Evolutionary conservation across 371 early-diverging fungal species (phyloP), one percentile per base, ranked within the genome.

Genomic region (Zopfochytrium polystomum): DNA sequence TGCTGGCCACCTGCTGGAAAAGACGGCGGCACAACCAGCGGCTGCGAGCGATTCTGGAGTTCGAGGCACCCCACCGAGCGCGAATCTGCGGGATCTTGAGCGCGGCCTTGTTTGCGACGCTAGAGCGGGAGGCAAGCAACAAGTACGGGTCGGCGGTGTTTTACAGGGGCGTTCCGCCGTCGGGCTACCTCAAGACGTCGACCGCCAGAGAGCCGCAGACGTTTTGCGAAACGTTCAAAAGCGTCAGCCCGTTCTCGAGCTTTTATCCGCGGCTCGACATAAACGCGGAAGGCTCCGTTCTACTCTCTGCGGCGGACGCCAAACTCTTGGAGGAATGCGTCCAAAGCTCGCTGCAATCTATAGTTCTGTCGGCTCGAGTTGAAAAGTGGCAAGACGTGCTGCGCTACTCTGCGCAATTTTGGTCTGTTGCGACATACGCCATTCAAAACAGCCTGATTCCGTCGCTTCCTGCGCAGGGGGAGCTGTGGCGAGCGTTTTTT

Each of bases 291-390:
- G 48, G 13, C 9, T 22, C 13, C 11, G 18, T 52, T 7, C 5
- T 26, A 11, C 13, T 6, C 11, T 26, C 15, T 9, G 6, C 22
- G 22, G 5, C 25, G 11, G 48, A 31, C 20, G 11, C 31, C 45
- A 52, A 29, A 29, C 26, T 35, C 4, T 42, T 68, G 5, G 47
- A 43, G 3, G 74, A 76, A 15, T 57, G 57, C 20, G 53, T 71
- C 23, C 76, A 76, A 58, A 31, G 58, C n/a, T 58, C 66, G 43
- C 68, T 66, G 11, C 76, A 76, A 45, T 61, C 69, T 20, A 48
- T 71, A 30, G 67, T 68, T 20, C 60, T 70, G 26, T 66, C 73
- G 1, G 34, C 62, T 1, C 52, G 76, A 23, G 65, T 66, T 1
- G 57, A 55, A 18, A 55, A 57, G 5, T 72, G 69, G 68, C 44